Evolutionary conservation across 192 early-diverging fungal species (phyloP).

Genomic region (Coemansia sp.): DNA sequence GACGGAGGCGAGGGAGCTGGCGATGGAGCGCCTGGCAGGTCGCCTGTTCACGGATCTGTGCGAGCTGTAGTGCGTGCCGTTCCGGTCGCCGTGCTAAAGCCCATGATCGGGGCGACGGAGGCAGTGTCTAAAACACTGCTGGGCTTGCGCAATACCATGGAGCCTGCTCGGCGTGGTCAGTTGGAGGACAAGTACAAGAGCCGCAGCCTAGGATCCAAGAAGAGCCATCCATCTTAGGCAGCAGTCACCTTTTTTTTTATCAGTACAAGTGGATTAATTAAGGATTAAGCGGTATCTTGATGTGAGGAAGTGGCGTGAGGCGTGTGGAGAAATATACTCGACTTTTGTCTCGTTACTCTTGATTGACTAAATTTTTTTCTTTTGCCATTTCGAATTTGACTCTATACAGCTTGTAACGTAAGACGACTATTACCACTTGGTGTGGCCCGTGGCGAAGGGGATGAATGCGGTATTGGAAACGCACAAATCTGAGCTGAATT

Average conservation of each 20-base stretch:
- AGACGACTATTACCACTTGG: neutral
- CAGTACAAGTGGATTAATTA: neutral
- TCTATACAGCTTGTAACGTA: constrained; percentile 1
- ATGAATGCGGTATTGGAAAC: neutral
- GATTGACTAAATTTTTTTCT: constrained; percentile 5
- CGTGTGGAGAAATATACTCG: neutral
- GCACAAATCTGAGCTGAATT: neutral
- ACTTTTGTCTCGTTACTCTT: neutral
- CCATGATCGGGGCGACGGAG: constrained; percentile 94
- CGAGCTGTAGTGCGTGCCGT: constrained; percentile 59
- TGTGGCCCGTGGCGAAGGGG: neutral
- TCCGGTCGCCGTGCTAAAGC: constrained; percentile 89
- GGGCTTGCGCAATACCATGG: constrained; percentile 88
- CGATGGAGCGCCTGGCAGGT: constrained; percentile 46
- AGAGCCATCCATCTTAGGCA: constrained; percentile 22
- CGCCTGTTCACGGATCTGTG: constrained; percentile 54
- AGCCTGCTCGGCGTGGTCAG: constrained; percentile 72
- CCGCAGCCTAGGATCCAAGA: constrained; percentile 37
- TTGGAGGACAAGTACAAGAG: constrained; percentile 73
- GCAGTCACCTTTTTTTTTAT: neutral
- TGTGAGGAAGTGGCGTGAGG: constrained; percentile 2
- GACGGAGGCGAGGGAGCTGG: constrained; percentile 17
- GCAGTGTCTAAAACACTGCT: constrained; percentile 90
- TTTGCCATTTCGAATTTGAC: neutral
- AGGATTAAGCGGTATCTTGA: constrained; percentile 5